Conservation (phyloP, 2,329 filamentous ascomycete genomes). For the Stagonosporopsis chrysanthemi region DNA sequence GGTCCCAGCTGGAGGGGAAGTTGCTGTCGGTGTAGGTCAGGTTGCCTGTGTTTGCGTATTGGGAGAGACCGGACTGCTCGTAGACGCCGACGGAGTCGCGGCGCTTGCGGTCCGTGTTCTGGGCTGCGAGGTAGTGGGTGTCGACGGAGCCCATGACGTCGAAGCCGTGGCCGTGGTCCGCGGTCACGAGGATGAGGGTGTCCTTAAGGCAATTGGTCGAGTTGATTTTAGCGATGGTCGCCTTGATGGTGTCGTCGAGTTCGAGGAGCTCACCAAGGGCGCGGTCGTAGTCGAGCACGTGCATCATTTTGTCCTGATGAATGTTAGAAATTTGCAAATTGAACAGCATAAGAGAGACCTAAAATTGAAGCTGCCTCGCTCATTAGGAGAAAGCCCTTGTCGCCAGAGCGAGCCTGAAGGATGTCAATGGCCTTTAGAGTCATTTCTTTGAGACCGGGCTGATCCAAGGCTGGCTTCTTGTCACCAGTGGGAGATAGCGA, state of each 20-base stretch:
- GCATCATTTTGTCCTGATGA: constrained; percentile 74
- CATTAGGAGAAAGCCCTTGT: constrained; percentile 87
- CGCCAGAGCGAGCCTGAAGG: constrained; percentile 68
- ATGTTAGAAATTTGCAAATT: too few relatives aligned
- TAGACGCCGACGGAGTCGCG: constrained; percentile 78
- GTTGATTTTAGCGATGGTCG: constrained; percentile 74
- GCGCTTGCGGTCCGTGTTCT: constrained; percentile 73
- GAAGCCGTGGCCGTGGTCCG: constrained; percentile 91
- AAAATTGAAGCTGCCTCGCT: constrained; percentile 78
- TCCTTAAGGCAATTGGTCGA: constrained; percentile 72
- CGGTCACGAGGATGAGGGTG: constrained; percentile 80
- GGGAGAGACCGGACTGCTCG: constrained; percentile 73
- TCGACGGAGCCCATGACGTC: constrained; percentile 85
- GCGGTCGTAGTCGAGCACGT: constrained; percentile 82
- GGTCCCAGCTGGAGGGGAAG: constrained; percentile 86
- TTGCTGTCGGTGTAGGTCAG: constrained; percentile 74
- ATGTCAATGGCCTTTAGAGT: constrained; percentile 85
- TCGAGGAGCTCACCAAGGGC: constrained; percentile 85
- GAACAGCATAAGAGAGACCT: too few relatives aligned
- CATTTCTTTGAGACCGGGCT: constrained; percentile 89
- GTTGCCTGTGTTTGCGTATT: constrained; percentile 72
- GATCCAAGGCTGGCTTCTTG: constrained; percentile 70
- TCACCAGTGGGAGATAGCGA: constrained; percentile 74
- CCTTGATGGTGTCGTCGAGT: constrained; percentile 81
- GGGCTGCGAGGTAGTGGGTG: constrained; percentile 74